These are phyloP conservation scores for Hypoxylon perforatum DNA, from an alignment of 495 filamentous ascomycete genomes.

Conservation along the genomic window DNA sequence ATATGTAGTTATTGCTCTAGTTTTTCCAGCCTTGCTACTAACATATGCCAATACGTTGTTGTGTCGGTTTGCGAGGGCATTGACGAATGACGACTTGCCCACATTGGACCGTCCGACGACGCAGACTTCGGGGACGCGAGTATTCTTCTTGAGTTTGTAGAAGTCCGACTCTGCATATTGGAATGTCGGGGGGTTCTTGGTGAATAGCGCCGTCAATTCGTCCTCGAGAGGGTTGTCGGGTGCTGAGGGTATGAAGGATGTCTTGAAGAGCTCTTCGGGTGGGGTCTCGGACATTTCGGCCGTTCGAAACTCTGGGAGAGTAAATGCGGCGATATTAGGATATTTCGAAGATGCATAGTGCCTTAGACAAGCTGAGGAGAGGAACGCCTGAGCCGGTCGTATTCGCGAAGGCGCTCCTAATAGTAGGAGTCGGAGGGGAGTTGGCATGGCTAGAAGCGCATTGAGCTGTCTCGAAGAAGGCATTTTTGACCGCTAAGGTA, in stretches of 20 bases:
- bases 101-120: constrained; percentile 85
- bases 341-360: constrained; percentile 12
- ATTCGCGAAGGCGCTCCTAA: constrained; percentile 25
- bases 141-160: constrained; percentile 68
- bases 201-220: constrained; percentile 73
- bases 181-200: constrained; percentile 67
- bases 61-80: constrained; percentile 74
- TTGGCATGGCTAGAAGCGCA: constrained; percentile 40
- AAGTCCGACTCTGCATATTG: constrained; percentile 79
- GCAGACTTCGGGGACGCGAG: constrained; percentile 68
- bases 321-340: constrained; percentile 34
- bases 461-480: constrained; percentile 24
- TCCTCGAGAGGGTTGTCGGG: constrained; percentile 25
- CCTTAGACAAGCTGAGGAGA: constrained; percentile 10
- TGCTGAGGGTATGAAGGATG: constrained; percentile 25
- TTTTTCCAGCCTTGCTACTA: constrained; percentile 78
- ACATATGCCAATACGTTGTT: constrained; percentile 65
- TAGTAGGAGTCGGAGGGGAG: constrained; percentile 36
- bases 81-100: constrained; percentile 89
- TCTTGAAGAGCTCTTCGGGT: constrained; percentile 34
- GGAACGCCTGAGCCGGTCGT: constrained; percentile 1
- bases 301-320: constrained; percentile 35
- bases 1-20: constrained; percentile 86
- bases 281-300: constrained; percentile 16
- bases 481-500: constrained; percentile 13